Conservation (phyloP, 331 rosid species). For the Stylosanthes scabra region DNA sequence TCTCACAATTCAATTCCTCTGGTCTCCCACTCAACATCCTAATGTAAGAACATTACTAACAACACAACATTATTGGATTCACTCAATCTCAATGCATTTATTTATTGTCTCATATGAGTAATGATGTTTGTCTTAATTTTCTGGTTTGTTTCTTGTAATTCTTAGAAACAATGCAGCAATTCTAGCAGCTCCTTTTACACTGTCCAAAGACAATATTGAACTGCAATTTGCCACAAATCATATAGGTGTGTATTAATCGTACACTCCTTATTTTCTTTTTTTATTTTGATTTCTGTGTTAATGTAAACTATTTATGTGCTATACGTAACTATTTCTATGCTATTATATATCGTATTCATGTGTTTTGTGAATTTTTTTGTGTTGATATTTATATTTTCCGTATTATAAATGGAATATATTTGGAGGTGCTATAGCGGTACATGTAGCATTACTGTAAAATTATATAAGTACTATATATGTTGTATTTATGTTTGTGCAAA, state of each 20-base stretch:
- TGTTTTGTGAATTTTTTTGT: no score
- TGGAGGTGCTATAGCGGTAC: no score
- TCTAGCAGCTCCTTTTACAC: conserved; percentile 54
- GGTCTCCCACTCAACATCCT: conserved; percentile 51
- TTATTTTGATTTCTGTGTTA: no score
- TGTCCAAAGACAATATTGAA: conserved; percentile 65
- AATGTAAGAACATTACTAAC: conserved; percentile 41
- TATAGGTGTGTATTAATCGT: conserved; percentile 50
- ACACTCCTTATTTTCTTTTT: no score
- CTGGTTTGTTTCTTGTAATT: conserved; percentile 37
- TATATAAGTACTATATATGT: no score
- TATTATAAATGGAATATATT: no score
- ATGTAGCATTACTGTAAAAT: no score
- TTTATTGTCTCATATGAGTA: not conserved
- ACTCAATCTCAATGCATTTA: not conserved
- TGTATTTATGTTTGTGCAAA: no score
- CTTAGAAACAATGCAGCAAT: conserved; percentile 76
- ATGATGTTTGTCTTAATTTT: conserved; percentile 33
- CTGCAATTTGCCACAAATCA: conserved; percentile 71
- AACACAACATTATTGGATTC: not conserved
- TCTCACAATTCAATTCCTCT: conserved; percentile 38
- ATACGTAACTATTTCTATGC: no score
- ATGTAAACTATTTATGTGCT: no score
- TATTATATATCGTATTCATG: no score
- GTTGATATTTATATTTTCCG: no score